A percentile compares a stretch with the other conserved stretches of the same genome.
Conservation (phyloP, 139 green algal genomes). For the Chlamydomonas incerta region DNA sequence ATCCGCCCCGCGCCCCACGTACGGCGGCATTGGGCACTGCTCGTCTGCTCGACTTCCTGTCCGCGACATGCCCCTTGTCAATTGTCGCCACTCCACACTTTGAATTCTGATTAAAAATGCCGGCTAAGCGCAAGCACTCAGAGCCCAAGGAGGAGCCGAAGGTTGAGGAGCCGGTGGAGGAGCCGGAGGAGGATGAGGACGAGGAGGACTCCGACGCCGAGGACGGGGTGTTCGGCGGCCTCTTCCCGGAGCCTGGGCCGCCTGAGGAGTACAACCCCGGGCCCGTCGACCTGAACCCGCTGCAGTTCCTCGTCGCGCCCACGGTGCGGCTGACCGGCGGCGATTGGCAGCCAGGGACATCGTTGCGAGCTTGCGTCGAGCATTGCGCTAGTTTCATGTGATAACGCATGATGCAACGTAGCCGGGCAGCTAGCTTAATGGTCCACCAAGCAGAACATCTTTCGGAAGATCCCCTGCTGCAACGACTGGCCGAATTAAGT, state of each 20-base stretch:
- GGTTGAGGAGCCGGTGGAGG: slow-evolving; percentile 5
- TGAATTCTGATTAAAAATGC: too few relatives aligned
- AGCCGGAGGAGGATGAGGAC: background rate
- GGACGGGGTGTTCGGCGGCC: background rate
- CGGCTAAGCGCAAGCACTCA: slow-evolving; percentile 8
- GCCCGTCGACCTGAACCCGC: slow-evolving; percentile 43
- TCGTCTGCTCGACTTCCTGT: too few relatives aligned
- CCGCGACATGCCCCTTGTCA: too few relatives aligned
- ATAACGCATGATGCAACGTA: background rate
- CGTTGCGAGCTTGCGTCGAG: background rate
- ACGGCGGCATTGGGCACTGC: too few relatives aligned
- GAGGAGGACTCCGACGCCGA: background rate
- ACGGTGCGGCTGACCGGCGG: slow-evolving; percentile 9
- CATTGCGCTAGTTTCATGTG: background rate
- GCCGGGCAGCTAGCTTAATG: too few relatives aligned
- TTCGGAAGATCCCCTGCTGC: too few relatives aligned
- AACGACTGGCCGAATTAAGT: too few relatives aligned
- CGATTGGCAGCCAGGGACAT: background rate
- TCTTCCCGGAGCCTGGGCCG: background rate
- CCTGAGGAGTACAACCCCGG: background rate
- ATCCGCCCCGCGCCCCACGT: too few relatives aligned
- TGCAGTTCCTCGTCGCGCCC: slow-evolving; percentile 53
- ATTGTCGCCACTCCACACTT: too few relatives aligned
- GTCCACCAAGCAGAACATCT: too few relatives aligned
- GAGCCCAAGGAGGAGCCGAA: background rate